Base-by-base conservation (phyloP, 1,284 basidiomycete species). In the Takashimella koratensis region DNA sequence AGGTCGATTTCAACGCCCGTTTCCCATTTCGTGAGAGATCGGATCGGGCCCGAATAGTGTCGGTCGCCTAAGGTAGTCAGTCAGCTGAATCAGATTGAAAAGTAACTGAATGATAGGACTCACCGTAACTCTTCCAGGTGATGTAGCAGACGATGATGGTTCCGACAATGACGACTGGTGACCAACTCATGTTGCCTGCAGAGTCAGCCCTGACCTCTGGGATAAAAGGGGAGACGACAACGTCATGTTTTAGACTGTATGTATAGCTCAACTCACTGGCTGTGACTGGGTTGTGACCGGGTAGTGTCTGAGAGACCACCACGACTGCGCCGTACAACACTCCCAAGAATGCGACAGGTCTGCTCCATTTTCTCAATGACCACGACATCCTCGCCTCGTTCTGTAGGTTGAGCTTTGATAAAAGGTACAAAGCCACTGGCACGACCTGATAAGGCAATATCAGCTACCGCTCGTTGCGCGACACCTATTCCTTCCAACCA, bases 11-110 rank as follows among this genome's bases (percentile, higher is more conserved):
- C 73, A 8, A 74, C 67, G 13, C 75, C 75, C 8, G 73, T 70
- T 45, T 75, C 66, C 75, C 75, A 76, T 52, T 73, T 74, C 0
- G 75, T 76, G 24, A 76, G 53, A 0, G 73, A 68, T 49, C 67
- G 63, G 40, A 76, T 75, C 0, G 75, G 75, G 4, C 75, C 75
- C 20, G 70, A 70, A 54, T 75, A 76, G 52, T 76, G 66, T 49
- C 46, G 11, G 53, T 50, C 36, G 26, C 44, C 44, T 45, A 24
- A 3, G 6, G 2, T 13, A 16, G 6, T 19, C 8, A 36, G 30
- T 16, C 30, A 36, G 10, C 10, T 36, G 8, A 36, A 16, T 36
- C 30, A 36, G 10, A 36, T n/a, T n/a, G n/a, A n/a, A n/a, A n/a
- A n/a, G n/a, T n/a, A n/a, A n/a, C n/a, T n/a, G n/a, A n/a, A n/a